A percentile compares a stretch with the other conserved stretches of the same genome.
phyloP scores from a whole-genome alignment of 352 stramenopile species.

The Globisporangium nagaii region DNA sequence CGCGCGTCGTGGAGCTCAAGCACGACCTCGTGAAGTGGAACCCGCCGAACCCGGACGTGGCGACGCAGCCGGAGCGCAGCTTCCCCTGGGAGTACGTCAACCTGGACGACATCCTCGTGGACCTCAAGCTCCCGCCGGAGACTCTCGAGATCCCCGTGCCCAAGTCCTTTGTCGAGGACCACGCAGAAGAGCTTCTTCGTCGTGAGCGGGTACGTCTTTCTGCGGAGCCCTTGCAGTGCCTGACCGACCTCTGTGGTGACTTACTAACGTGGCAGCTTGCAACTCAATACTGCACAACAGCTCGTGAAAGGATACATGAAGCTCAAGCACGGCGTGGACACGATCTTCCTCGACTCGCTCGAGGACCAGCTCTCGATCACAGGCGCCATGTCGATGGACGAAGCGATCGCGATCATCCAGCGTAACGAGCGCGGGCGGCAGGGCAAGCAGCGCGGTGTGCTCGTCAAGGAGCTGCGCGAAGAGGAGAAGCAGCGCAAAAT shows the following conservation, averaged over 20 bases:
- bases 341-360: constrained; percentile 41
- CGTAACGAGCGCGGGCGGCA: constrained; percentile 88
- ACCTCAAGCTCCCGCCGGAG: constrained; percentile 90
- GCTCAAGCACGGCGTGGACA: constrained; percentile 82
- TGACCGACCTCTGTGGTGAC: too few species aligned
- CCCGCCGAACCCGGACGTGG: constrained; percentile 87
- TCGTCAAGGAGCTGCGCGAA: constrained; percentile 80
- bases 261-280: too few species aligned
- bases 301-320: constrained; percentile 89
- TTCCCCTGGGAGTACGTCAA: constrained; percentile 96
- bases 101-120: constrained; percentile 89
- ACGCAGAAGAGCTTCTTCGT: constrained; percentile 41
- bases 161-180: constrained; percentile 88
- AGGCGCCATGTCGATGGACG: constrained; percentile 38
- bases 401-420: constrained; percentile 88
- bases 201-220: constrained; percentile 45
- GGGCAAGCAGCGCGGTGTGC: constrained; percentile 74
- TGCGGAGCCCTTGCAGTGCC: too few species aligned
- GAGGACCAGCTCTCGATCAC: constrained; percentile 33
- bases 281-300: too few species aligned
- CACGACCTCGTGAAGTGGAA: constrained; percentile 94
- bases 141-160: constrained; percentile 89
- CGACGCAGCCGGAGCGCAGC: constrained; percentile 62
- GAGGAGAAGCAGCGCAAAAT: constrained; percentile 79
- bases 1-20: constrained; percentile 84